Evolutionary conservation across 2,329 filamentous ascomycete species (phyloP), one percentile per base, ranked within the genome.

Genomic region (Colletotrichum falcatum): DNA sequence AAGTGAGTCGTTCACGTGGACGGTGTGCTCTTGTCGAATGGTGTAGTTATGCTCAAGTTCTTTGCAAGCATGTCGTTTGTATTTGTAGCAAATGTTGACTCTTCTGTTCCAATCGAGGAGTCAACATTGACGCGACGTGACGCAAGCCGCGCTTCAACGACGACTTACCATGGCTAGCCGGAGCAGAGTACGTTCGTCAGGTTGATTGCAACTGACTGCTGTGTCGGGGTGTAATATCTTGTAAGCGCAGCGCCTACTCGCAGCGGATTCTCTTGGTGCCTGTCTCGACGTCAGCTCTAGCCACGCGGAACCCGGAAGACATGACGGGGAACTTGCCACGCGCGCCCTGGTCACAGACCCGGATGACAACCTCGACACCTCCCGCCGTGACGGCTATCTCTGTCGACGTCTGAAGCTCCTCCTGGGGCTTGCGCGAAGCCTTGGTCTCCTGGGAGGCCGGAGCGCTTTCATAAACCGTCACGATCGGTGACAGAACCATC

Each of bases 251-350:
- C 11, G 11, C 26, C 20, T 51, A 62, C 16, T 42, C 60, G 9
- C 54, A 48, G 20, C 60, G 60, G 8, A 20, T 1, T 2, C 68
- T 55, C 53, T 71, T 71, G 0, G 2, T 14, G 44, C 23, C 68
- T 68, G 8, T 7, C 18, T 1, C 0, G 5, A 30, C 14, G 23
- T 70, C 33, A 58, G 42, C 4, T 30, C n/a, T 18, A 3, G 20
- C 7, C 26, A 26, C 3, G 26, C 0, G 12, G 9, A 9, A 1
- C 6, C 5, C 6, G 14, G 2, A 14, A n/a, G n/a, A n/a, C n/a
- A 23, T 3, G 4, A 18, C 7, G 5, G 2, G 14, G 35, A 14
- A 53, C 58, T 53, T 23, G 35, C 68, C 53, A 18, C 46, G 46
- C 5, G 6, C 30, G 4, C 51, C 6, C 1, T 3, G 11, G 2